Evolutionary conservation across 352 stramenopile genomes (phyloP).

Genomic region (Phytopythium oedochilum): DNA sequence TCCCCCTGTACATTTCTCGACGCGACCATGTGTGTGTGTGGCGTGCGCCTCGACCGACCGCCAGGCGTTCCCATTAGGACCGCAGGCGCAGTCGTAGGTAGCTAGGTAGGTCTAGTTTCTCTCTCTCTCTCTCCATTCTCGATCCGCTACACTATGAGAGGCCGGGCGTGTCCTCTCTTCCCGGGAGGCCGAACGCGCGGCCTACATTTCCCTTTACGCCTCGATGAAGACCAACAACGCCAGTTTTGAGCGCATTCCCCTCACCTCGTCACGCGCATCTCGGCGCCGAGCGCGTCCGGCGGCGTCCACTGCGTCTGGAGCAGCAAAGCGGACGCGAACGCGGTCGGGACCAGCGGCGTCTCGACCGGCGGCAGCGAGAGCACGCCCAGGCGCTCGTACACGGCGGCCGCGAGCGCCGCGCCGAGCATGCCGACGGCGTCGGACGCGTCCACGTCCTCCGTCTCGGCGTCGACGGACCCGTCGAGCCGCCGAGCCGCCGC

Average conservation of each 20-base stretch:
- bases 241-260: constrained; percentile 5
- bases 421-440: constrained; percentile 18
- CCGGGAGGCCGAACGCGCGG: background rate
- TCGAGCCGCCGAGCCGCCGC: background rate
- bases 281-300: constrained; percentile 9
- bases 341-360: constrained; percentile 1
- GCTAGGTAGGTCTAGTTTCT: background rate
- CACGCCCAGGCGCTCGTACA: constrained; percentile 37
- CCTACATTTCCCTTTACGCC: background rate
- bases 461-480: background rate
- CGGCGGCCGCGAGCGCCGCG: constrained; percentile 26
- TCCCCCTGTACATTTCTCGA: constrained; percentile 1
- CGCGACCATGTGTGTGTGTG: background rate
- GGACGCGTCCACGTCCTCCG: background rate
- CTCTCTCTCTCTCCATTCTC: background rate
- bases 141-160: constrained; percentile 4
- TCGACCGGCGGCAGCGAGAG: constrained; percentile 4
- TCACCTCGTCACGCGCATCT: constrained; percentile 8
- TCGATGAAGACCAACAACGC: background rate
- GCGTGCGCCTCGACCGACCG: no score
- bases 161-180: background rate
- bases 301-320: background rate
- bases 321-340: constrained; percentile 7
- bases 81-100: background rate
- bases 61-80: no score